Evolutionary conservation across 768 basidiomycete species (phyloP), one percentile per base, ranked within the genome.

Genomic region (Mycena vitilis): DNA sequence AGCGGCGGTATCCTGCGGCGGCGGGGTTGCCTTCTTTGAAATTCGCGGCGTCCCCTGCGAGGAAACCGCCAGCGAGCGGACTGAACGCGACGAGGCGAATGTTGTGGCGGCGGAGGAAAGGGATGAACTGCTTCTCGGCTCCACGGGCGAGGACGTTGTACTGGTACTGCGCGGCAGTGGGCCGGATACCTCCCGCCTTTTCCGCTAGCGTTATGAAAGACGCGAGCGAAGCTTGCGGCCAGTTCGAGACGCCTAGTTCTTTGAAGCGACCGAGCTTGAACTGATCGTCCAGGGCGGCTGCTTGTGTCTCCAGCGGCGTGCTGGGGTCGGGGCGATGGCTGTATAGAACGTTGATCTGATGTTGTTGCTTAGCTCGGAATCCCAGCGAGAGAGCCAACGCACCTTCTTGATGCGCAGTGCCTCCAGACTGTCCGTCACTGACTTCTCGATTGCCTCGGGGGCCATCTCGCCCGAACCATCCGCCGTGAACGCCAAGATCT

Each of bases 61-160:
- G 37, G 53, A 54, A 54, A 11, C 53, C 53, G 9, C 53, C 53
- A 7, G 53, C 53, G 20, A 54, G 53, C 20, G 53, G 53, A 36
- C 53, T 54, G 53, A 54, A 54, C 15, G 53, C 53, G 36, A 54
- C 53, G 36, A 54, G 36, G 20, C 53, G 53, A 8, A 54, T 54
- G 5, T 36, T 36, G 36, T 37, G 36, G 3, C 53, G 34, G 20
- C 53, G 53, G n/a, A 54, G 53, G 53, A 54, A 54, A 1, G 53
- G 53, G 36, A 54, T 13, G 30, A 54, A 54, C 36, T 54, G 36
- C 37, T 54, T 54, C 37, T 54, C 53, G 16, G 53, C 36, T 34
- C 36, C n/a, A n/a, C 53, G 53, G 15, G 53, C 37, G 20, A 54
- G 53, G 37, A 54, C 36, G 10, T 54, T 54, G 20, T 54, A 54